Conservation (phyloP, 148 eudicot genomes). For the Dianthus caryophyllus region DNA sequence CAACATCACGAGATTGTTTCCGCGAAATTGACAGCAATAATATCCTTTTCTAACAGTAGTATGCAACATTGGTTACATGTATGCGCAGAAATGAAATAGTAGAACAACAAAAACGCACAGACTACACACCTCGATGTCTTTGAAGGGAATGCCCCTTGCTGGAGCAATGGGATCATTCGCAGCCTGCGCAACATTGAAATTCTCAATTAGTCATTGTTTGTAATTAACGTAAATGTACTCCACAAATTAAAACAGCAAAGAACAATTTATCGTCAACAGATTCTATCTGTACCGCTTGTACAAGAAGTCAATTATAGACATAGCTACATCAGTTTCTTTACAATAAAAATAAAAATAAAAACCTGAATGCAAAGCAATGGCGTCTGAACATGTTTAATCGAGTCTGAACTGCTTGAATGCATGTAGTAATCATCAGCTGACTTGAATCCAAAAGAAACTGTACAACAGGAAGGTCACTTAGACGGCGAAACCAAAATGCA, state of each 20-base stretch:
- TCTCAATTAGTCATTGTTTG: not conserved
- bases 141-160: conserved; percentile 80
- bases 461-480: conserved; percentile 12
- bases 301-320: too few relatives aligned
- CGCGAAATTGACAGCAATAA: not conserved
- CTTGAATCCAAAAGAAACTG: conserved; percentile 98
- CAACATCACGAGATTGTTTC: not conserved
- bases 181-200: conserved; percentile 48
- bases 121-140: conserved; percentile 67
- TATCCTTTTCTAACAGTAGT: not conserved
- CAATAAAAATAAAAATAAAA: conserved; percentile 15
- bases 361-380: conserved; percentile 96
- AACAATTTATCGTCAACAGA: not conserved
- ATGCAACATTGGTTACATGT: not conserved
- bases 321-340: too few relatives aligned
- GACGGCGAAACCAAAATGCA: conserved; percentile 1
- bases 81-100: not conserved
- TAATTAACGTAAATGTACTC: too few relatives aligned
- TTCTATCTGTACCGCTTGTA: too few relatives aligned
- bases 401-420: conserved; percentile 82
- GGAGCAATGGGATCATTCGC: conserved; percentile 99
- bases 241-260: not conserved
- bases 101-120: too few relatives aligned
- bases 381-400: conserved; percentile 58
- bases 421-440: conserved; percentile 93